Base-by-base conservation (phyloP, 805 yeast species). In the Ogataea ganodermae region DNA sequence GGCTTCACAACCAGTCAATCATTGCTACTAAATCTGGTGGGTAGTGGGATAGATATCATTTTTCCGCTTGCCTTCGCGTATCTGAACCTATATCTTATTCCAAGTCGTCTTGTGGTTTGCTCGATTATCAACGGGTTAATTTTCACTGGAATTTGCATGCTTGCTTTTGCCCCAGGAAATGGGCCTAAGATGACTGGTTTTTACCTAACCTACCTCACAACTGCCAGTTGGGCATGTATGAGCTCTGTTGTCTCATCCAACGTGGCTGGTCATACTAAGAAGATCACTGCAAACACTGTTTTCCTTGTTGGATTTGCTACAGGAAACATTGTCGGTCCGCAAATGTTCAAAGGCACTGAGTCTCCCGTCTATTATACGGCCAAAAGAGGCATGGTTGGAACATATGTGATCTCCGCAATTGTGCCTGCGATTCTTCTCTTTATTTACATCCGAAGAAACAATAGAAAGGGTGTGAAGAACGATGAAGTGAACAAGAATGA, bases 311-410 rank as follows among this genome's bases (percentile, higher is more conserved):
- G 75, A 3, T 79, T 73, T 62, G 75, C 81, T 59, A 75, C 69
- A 9, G 85, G 85, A 18, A 81, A 79, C 57, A 63, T 78, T 40
- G 64, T 72, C 41, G 85, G 85, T 3, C 83, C 84, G 1, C 81
- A 77, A 51, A 68, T 79, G 3, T 78, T 78, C 55, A 60, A 63
- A 36, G 61, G 63, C 0, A 48, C 43, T 2, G 75, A 79, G 54
- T 76, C 79, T 2, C 80, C 81, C 18, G 46, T 50, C 3, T 76
- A 74, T 49, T 56, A 54, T 3, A 66, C 71, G 27, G 81, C 75
- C 10, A 70, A 68, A 48, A 62, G 62, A 27, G 60, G 69, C 35
- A 70, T 73, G 59, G 74, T 56, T 14, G 58, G 56, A 12, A 51
- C 52, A 4, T 53, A 51, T 28, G 50, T 45, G n/a, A 40, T 51